phyloP scores from a whole-genome alignment of 2,329 filamentous ascomycete genomes.

The Chaetothyriales sp. region DNA sequence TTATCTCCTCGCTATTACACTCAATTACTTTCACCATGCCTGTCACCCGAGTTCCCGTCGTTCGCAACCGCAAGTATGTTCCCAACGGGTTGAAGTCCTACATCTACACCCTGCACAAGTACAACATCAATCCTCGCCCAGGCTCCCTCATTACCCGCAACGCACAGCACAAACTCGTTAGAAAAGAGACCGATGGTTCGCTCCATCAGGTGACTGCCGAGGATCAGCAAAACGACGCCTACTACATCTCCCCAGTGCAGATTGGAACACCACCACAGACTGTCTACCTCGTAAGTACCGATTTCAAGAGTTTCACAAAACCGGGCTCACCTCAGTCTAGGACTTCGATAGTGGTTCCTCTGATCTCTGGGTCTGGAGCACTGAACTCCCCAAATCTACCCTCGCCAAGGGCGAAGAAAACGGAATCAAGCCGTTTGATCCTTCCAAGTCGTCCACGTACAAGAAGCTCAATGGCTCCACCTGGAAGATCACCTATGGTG shows the following conservation, averaged over 20 bases:
- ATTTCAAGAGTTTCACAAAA: background rate
- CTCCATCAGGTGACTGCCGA: slow-evolving; percentile 36
- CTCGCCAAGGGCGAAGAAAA: slow-evolving; percentile 21
- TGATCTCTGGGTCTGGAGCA: slow-evolving; percentile 51
- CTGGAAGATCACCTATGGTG: slow-evolving; percentile 56
- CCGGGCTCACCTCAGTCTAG: background rate
- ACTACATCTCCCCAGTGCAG: slow-evolving; percentile 48
- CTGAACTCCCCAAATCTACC: slow-evolving; percentile 28
- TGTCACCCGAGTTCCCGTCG: slow-evolving; percentile 32
- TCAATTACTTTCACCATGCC: slow-evolving; percentile 19
- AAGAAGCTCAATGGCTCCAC: slow-evolving; percentile 32
- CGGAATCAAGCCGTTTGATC: slow-evolving; percentile 43
- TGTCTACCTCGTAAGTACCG: slow-evolving; percentile 24
- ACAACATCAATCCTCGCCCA: slow-evolving; percentile 44
- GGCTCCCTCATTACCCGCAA: slow-evolving; percentile 46
- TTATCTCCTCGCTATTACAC: background rate
- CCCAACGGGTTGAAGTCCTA: slow-evolving; percentile 48
- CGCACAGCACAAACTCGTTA: slow-evolving; percentile 26
- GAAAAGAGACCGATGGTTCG: slow-evolving; percentile 6
- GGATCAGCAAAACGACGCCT: slow-evolving; percentile 51
- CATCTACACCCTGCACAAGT: slow-evolving; percentile 45
- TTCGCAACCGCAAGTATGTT: slow-evolving; percentile 46
- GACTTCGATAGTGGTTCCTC: slow-evolving; percentile 59
- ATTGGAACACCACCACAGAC: slow-evolving; percentile 53
- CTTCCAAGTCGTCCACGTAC: slow-evolving; percentile 46